Conservation (phyloP, 2,329 filamentous ascomycete genomes). For the Calonectria henricotiae region DNA sequence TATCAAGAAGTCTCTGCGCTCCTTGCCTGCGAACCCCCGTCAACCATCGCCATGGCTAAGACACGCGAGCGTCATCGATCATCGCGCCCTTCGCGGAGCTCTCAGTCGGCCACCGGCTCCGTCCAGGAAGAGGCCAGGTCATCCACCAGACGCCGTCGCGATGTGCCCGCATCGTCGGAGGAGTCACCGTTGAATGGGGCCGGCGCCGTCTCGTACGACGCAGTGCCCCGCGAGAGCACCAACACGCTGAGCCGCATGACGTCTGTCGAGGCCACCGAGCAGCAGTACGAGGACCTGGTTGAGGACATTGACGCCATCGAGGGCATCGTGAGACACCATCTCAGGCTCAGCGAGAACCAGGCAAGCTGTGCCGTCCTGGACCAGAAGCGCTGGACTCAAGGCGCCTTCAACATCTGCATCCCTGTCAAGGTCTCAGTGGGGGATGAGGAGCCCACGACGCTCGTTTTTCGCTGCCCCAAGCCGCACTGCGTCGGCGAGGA, state of each 20-base stretch:
- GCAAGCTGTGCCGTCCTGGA: constrained; percentile 19
- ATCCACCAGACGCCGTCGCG: constrained; percentile 3
- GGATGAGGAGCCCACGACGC: constrained; percentile 7
- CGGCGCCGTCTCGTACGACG: not conserved
- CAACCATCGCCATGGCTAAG: constrained; percentile 21
- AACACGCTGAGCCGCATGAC: not conserved
- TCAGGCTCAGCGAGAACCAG: constrained; percentile 17
- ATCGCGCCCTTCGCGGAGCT: not conserved
- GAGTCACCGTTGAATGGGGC: not conserved
- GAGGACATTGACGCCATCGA: constrained; percentile 18
- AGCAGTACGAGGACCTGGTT: constrained; percentile 10
- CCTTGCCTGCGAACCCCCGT: constrained; percentile 4
- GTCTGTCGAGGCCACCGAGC: constrained; percentile 4
- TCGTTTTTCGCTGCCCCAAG: constrained; percentile 17
- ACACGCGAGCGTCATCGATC: not conserved
- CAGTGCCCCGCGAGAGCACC: constrained; percentile 4
- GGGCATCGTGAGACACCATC: constrained; percentile 12
- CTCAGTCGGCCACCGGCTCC: constrained; percentile 2
- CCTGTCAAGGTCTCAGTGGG: constrained; percentile 15
- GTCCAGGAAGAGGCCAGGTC: constrained; percentile 11
- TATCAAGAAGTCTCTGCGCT: constrained; percentile 17
- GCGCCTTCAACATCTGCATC: constrained; percentile 12
- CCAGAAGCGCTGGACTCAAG: constrained; percentile 13
- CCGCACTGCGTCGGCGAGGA: constrained; percentile 11
- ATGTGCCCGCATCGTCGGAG: not conserved